Evolutionary conservation across 2,329 filamentous ascomycete species (phyloP).

Genomic region (Talaromyces piceae): DNA sequence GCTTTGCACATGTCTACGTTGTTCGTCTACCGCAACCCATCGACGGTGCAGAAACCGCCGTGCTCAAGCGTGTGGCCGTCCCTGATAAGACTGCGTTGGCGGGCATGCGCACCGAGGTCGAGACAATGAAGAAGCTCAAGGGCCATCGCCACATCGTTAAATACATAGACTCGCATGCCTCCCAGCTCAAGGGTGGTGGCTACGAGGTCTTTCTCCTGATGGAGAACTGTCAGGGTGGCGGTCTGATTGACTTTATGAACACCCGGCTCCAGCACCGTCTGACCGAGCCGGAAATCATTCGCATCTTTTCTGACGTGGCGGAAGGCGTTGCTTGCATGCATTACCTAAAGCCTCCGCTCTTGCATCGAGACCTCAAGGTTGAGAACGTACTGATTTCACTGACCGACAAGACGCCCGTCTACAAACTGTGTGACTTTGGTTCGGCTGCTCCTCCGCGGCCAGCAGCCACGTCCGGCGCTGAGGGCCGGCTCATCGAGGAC

Average conservation of each 20-base stretch:
- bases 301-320: constrained; percentile 92
- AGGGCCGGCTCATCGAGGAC: constrained; percentile 89
- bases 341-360: constrained; percentile 85
- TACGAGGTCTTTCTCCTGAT: constrained; percentile 98
- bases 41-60: constrained; percentile 71
- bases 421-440: constrained; percentile 98
- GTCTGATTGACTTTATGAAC: constrained; percentile 99
- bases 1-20: constrained; percentile 96
- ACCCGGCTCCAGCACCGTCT: constrained; percentile 90
- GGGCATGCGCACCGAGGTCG: constrained; percentile 96
- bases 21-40: constrained; percentile 74
- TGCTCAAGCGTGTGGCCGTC: constrained; percentile 91
- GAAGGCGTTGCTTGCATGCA: constrained; percentile 99
- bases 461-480: constrained; percentile 75
- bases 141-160: constrained; percentile 94
- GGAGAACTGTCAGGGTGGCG: constrained; percentile 93
- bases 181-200: constrained; percentile 81
- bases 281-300: constrained; percentile 93
- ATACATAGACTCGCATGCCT: constrained; percentile 97
- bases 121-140: constrained; percentile 99
- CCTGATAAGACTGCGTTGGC: constrained; percentile 91
- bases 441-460: constrained; percentile 77
- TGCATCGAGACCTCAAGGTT: constrained; percentile 94
- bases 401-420: constrained; percentile 57
- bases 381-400: constrained; percentile 90